Percentiles rank a stretch among this genome's conserved stretches.
Conservation (phyloP, 2,329 filamentous ascomycete genomes). For the Hypoxylon sp. region DNA sequence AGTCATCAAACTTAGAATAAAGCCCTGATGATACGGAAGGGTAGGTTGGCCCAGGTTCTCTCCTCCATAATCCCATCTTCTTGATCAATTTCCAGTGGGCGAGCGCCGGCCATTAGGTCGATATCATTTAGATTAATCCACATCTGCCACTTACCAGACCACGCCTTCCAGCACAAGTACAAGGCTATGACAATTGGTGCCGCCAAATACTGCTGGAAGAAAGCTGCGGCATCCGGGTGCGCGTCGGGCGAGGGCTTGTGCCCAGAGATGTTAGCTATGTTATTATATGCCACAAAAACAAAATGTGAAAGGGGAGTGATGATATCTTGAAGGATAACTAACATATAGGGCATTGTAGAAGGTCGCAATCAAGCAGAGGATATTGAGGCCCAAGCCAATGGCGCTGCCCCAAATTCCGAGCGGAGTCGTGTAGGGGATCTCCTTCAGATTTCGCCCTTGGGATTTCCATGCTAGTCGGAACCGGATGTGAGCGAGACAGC, state of each 20-base stretch:
- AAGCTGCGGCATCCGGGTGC: slow-evolving; percentile 60
- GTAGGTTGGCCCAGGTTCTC: slow-evolving; percentile 57
- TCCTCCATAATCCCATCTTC: slow-evolving; percentile 52
- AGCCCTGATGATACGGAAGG: slow-evolving; percentile 54
- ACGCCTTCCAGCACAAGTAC: slow-evolving; percentile 78
- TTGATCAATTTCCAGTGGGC: slow-evolving; percentile 67
- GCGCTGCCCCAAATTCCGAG: slow-evolving; percentile 77
- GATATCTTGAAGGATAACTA: slow-evolving; percentile 45
- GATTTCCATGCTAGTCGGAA: slow-evolving; percentile 74
- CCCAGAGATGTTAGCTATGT: slow-evolving; percentile 30
- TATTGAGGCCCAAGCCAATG: slow-evolving; percentile 76
- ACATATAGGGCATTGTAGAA: slow-evolving; percentile 77
- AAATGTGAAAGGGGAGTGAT: neutral
- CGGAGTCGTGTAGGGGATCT: slow-evolving; percentile 64
- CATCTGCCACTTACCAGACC: slow-evolving; percentile 65
- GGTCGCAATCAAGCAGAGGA: slow-evolving; percentile 77
- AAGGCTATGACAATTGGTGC: slow-evolving; percentile 68
- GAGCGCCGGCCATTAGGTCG: slow-evolving; percentile 72
- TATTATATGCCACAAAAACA: neutral
- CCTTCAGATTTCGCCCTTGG: slow-evolving; percentile 67
- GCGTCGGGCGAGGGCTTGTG: slow-evolving; percentile 55
- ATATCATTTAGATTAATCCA: slow-evolving; percentile 71
- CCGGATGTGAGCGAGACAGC: slow-evolving; percentile 75
- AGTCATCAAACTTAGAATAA: slow-evolving; percentile 55
- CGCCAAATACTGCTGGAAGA: slow-evolving; percentile 73